Base-by-base conservation (phyloP, 495 filamentous ascomycete species). In the Trichoderma virens region DNA sequence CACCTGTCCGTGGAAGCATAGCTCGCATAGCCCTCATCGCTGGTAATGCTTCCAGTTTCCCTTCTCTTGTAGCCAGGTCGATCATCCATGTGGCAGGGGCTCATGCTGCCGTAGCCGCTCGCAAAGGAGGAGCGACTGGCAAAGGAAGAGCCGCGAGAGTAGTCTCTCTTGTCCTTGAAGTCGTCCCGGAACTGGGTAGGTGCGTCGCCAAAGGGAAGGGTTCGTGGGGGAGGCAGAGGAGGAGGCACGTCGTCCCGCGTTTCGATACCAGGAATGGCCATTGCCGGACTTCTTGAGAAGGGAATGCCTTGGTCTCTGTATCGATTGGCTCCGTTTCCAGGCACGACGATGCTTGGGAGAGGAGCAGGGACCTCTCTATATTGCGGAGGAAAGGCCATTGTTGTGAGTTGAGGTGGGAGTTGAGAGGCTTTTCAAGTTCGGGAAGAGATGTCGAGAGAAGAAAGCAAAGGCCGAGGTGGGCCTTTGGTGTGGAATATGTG, bases 21-120 rank as follows among this genome's bases (percentile, higher is more conserved):
- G 69, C 81, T 83, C 38, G 77, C 75, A 63, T 85, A 84, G 28
- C 81, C 82, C 67, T 86, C 82, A 63, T 83, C 81, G 18, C 71
- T 68, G 27, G 73, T 65, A 13, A 76, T 72, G 66, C 68, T 35
- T 63, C 67, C 59, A 67, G 66, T 65, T 13, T 65, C n/a, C 71
- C 60, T 70, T 9, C 32, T 64, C 69, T 9, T 62, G 68, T n/a
- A 67, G 73, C 62, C n/a, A 64, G 34, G 27, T 64, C 51, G 38
- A 69, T 71, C 38, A 64, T 68, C 39, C 66, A 60, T 6, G 65
- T 68, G n/a, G 72, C 16, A 67, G 5, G 72, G 73, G 61, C 72
- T 71, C 38, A 68, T 66, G 34, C 54, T 63, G 7, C 59, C 60
- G 43, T 63, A 68, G 23, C 62, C 60, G 23, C 59, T 51, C 20